Evolutionary conservation across 2,329 filamentous ascomycete species (phyloP).

Genomic region (Microdochium bolleyi): DNA sequence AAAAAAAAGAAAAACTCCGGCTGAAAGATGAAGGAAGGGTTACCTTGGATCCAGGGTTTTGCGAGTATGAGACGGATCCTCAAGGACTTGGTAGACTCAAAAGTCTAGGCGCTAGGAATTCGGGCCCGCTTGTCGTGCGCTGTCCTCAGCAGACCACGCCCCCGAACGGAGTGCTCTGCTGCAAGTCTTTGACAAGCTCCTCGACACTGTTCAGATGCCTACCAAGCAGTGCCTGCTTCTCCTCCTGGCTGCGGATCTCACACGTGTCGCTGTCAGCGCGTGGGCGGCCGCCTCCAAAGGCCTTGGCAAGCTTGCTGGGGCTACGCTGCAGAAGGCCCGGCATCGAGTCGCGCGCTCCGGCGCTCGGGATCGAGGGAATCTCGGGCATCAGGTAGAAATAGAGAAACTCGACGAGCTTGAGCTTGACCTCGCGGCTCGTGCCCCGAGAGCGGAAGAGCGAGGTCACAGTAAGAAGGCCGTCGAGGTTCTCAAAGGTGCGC

Average conservation of each 20-base stretch:
- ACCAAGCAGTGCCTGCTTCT: conserved; percentile 75
- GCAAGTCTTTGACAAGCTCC: conserved; percentile 76
- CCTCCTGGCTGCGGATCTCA: conserved; percentile 60
- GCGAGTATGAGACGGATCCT: too few species aligned
- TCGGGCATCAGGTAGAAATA: conserved; percentile 99
- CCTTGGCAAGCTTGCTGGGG: conserved; percentile 58
- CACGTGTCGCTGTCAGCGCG: conserved; percentile 26
- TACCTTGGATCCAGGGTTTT: too few species aligned
- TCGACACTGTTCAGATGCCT: conserved; percentile 76
- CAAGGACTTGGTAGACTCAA: too few species aligned
- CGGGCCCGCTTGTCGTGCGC: background rate
- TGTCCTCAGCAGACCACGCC: conserved; percentile 38
- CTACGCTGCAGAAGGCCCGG: conserved; percentile 54
- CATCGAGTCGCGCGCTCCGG: conserved; percentile 34
- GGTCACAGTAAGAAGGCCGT: conserved; percentile 85
- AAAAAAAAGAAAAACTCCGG: conserved; percentile 7
- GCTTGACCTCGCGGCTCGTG: conserved; percentile 82
- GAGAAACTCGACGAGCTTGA: conserved; percentile 93
- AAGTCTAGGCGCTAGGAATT: too few species aligned
- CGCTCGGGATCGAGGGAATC: conserved; percentile 48
- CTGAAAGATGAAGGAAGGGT: background rate
- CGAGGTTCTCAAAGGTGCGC: conserved; percentile 83
- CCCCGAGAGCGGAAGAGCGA: conserved; percentile 85
- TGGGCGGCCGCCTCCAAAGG: conserved; percentile 33
- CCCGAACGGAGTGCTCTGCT: conserved; percentile 62